These are phyloP conservation scores for Nemania abortiva DNA, from an alignment of 2,329 filamentous ascomycete genomes.

Conservation along the genomic window DNA sequence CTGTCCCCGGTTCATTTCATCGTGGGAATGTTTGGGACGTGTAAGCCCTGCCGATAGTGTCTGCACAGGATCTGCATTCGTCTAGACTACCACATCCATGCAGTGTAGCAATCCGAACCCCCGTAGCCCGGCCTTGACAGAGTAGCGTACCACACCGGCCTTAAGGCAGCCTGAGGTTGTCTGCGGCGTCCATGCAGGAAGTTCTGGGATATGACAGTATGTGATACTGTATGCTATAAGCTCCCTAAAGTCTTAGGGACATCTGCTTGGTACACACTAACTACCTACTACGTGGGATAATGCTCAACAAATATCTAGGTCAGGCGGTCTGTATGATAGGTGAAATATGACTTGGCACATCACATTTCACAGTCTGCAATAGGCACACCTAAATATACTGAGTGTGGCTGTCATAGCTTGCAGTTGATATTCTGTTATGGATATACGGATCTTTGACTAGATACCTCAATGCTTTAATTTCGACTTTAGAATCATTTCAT, in stretches of 20 bases:
- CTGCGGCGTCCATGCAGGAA: constrained; percentile 17
- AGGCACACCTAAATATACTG: too few species aligned
- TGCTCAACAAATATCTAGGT: too few species aligned
- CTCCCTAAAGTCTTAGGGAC: constrained; percentile 26
- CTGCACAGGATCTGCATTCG: constrained; percentile 30
- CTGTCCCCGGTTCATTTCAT: background rate
- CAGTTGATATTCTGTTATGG: too few species aligned
- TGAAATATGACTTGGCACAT: too few species aligned
- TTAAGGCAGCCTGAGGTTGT: constrained; percentile 26
- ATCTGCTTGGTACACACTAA: constrained; percentile 3
- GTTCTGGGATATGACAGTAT: constrained; percentile 24
- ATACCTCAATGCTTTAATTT: too few species aligned
- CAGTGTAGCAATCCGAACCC: constrained; percentile 20
- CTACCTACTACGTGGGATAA: background rate
- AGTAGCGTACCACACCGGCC: constrained; percentile 23
- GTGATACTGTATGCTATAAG: constrained; percentile 24
- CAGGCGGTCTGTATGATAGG: too few species aligned
- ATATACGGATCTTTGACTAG: too few species aligned
- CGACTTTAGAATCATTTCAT: too few species aligned
- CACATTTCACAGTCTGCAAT: too few species aligned
- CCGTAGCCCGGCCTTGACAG: constrained; percentile 8
- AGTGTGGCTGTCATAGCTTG: too few species aligned
- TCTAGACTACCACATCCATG: constrained; percentile 8
- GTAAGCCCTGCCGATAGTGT: constrained; percentile 28
- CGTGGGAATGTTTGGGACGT: background rate